A percentile compares a stretch with the other conserved stretches of the same genome.
These are phyloP conservation scores for Coccomyxa sp. DNA, from an alignment of 139 green algal species.

Conservation along the genomic window DNA sequence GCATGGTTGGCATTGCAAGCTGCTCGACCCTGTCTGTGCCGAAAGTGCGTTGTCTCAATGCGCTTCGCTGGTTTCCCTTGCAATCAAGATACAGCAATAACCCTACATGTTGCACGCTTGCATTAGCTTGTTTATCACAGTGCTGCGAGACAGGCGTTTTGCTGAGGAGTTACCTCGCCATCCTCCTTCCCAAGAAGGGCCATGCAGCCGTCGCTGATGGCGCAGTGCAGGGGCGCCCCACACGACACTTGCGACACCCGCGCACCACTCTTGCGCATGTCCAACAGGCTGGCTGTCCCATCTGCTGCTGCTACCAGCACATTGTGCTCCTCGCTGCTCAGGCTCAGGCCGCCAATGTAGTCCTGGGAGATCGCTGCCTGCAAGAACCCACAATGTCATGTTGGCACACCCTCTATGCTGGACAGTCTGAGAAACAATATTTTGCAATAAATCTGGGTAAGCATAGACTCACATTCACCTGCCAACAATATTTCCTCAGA, in stretches of 20 bases:
- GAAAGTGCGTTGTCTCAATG: no score
- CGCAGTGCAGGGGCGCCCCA: slow-evolving; percentile 53
- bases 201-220: slow-evolving; percentile 35
- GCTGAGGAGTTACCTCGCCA: slow-evolving; percentile 20
- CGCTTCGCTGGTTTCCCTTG: no score
- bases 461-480: background rate
- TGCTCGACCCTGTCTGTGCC: no score
- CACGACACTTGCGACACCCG: slow-evolving; percentile 15
- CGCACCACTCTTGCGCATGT: slow-evolving; percentile 28
- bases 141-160: background rate
- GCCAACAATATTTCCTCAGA: background rate
- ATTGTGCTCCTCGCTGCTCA: slow-evolving; percentile 30
- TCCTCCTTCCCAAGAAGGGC: slow-evolving; percentile 49
- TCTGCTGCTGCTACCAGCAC: slow-evolving; percentile 44
- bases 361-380: slow-evolving; percentile 37
- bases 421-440: no score
- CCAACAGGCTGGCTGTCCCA: slow-evolving; percentile 43
- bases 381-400: background rate
- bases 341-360: slow-evolving; percentile 58
- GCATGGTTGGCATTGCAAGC: background rate
- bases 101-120: background rate
- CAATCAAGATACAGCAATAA: background rate
- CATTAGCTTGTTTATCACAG: background rate
- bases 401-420: no score
- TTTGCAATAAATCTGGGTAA: background rate